A percentile compares a stretch with the other conserved stretches of the same genome.
These are phyloP conservation scores for Tuber melanosporum DNA, from an alignment of 495 filamentous ascomycete species.

Conservation along the genomic window DNA sequence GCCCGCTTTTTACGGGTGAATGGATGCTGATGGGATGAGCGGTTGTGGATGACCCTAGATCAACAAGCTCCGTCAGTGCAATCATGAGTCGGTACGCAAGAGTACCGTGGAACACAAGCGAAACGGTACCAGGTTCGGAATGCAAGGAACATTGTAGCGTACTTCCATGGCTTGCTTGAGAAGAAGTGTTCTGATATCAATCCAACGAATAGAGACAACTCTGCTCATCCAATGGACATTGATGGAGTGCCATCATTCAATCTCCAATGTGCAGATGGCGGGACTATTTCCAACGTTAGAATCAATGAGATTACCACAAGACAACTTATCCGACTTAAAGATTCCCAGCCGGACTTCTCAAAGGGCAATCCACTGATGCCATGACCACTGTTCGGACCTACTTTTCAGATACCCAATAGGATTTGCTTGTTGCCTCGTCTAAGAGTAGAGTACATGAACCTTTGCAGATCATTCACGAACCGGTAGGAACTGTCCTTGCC, in stretches of 20 bases:
- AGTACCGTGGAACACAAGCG: slow-evolving; percentile 92
- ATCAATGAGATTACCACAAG: too few species aligned
- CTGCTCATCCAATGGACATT: slow-evolving; percentile 76
- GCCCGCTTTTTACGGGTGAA: slow-evolving; percentile 44
- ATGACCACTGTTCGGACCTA: too few species aligned
- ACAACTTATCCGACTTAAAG: too few species aligned
- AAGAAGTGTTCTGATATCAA: slow-evolving; percentile 80
- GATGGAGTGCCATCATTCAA: slow-evolving; percentile 48
- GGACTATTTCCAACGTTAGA: slow-evolving; percentile 47
- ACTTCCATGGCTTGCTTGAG: slow-evolving; percentile 91
- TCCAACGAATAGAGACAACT: slow-evolving; percentile 86
- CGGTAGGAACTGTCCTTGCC: slow-evolving; percentile 81
- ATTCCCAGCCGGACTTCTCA: too few species aligned
- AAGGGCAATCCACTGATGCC: too few species aligned
- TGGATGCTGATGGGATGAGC: slow-evolving; percentile 15
- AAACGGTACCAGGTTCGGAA: slow-evolving; percentile 89
- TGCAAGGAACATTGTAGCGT: slow-evolving; percentile 81
- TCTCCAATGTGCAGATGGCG: too few species aligned
- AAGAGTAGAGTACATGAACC: slow-evolving; percentile 78
- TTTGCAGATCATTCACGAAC: slow-evolving; percentile 90
- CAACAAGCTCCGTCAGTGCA: slow-evolving; percentile 92
- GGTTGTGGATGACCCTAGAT: slow-evolving; percentile 46
- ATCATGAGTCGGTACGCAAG: slow-evolving; percentile 89
- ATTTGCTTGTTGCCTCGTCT: slow-evolving; percentile 48
- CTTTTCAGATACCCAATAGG: too few species aligned